Percentiles rank a stretch among this genome's conserved stretches.
phyloP scores from a whole-genome alignment of 2,329 filamentous ascomycete genomes.

The Colletotrichum siamense region DNA sequence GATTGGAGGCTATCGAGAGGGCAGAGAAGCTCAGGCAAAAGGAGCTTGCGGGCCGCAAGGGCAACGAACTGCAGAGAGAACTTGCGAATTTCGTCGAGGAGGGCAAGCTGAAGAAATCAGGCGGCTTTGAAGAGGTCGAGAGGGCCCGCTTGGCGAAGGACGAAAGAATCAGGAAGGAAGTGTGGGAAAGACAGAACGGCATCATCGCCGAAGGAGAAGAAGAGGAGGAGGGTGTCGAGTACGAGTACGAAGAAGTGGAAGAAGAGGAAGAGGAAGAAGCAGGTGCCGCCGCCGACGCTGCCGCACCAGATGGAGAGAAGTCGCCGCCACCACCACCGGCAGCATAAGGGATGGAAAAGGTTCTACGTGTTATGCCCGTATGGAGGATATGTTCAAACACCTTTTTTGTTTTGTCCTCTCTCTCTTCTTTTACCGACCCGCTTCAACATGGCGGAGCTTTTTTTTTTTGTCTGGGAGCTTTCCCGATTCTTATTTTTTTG shows the following conservation, averaged over 20 bases:
- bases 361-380: not conserved
- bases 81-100: slow-evolving; percentile 85
- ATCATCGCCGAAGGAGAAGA: slow-evolving; percentile 44
- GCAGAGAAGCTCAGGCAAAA: slow-evolving; percentile 90
- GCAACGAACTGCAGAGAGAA: slow-evolving; percentile 83
- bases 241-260: slow-evolving; percentile 21
- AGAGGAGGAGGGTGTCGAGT: slow-evolving; percentile 28
- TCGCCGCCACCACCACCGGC: not conserved
- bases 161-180: slow-evolving; percentile 82
- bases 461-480: not conserved
- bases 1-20: slow-evolving; percentile 95
- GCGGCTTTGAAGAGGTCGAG: slow-evolving; percentile 93
- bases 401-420: not conserved
- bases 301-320: slow-evolving; percentile 3
- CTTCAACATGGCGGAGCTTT: not conserved
- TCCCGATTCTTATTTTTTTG: not conserved
- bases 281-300: not conserved
- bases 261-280: slow-evolving; percentile 15
- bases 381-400: slow-evolving; percentile 2
- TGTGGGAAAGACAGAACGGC: slow-evolving; percentile 72
- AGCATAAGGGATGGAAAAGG: not conserved
- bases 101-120: slow-evolving; percentile 93
- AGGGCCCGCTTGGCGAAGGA: slow-evolving; percentile 84
- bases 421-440: not conserved
- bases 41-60: slow-evolving; percentile 79